phyloP scores from a whole-genome alignment of 1,284 basidiomycete species.

The Cryptococcus sp. region DNA sequence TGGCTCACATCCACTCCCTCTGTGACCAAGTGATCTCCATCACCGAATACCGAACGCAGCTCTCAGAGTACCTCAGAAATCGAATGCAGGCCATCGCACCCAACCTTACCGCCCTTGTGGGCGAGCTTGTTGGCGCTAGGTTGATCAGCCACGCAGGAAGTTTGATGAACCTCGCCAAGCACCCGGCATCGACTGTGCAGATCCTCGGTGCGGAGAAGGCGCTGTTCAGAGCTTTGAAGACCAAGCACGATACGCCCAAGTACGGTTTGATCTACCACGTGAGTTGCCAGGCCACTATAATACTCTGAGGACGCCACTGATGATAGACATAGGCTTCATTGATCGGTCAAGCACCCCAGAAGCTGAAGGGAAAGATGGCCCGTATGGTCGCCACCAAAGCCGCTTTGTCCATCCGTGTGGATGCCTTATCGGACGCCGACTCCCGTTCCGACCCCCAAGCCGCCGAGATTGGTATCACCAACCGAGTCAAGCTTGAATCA shows the following conservation, averaged over 20 bases:
- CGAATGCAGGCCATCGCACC: constrained; percentile 97
- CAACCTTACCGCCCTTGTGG: constrained; percentile 92
- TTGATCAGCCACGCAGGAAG: constrained; percentile 97
- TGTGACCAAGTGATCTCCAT: constrained; percentile 98
- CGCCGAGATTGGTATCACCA: constrained; percentile 85
- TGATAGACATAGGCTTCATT: constrained; percentile 69
- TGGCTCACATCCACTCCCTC: constrained; percentile 89
- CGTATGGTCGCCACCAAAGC: constrained; percentile 99
- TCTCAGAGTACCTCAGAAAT: constrained; percentile 92
- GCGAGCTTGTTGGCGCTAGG: constrained; percentile 93
- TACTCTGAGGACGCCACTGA: neutral
- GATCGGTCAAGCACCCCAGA: constrained; percentile 95
- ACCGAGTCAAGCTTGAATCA: constrained; percentile 92
- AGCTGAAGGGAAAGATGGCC: constrained; percentile 99
- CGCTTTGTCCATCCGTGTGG: constrained; percentile 92
- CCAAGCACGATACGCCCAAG: constrained; percentile 98
- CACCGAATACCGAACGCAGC: constrained; percentile 87
- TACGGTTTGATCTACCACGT: constrained; percentile 97
- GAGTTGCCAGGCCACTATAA: constrained; percentile 38
- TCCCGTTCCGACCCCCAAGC: constrained; percentile 80
- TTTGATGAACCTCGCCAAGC: constrained; percentile 89
- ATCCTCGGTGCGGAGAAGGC: constrained; percentile 99
- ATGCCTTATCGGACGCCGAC: constrained; percentile 90
- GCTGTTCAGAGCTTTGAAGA: constrained; percentile 95
- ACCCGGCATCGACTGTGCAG: constrained; percentile 96